These are phyloP conservation scores for Tympanopsis confertula DNA, from an alignment of 2,329 filamentous ascomycete species.

Conservation along the genomic window DNA sequence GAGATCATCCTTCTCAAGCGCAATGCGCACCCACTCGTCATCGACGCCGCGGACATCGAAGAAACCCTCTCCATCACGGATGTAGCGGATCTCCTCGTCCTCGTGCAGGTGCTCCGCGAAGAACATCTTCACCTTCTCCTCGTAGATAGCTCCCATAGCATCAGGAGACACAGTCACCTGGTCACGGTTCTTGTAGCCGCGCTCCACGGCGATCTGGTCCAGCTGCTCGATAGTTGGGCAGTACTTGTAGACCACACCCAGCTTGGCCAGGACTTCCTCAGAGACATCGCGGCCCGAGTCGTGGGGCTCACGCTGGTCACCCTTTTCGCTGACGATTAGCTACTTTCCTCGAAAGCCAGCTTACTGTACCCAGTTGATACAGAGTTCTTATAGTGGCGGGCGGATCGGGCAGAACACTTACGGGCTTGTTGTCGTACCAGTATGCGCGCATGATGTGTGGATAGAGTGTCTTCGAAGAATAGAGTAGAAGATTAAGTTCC, in stretches of 20 bases:
- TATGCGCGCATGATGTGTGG: conserved; percentile 40
- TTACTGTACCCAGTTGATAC: too few species aligned
- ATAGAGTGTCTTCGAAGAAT: conserved; percentile 1
- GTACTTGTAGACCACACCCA: conserved; percentile 73
- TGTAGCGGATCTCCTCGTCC: conserved; percentile 96
- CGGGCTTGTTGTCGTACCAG: conserved; percentile 41
- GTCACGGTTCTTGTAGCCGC: conserved; percentile 89
- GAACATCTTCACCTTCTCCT: conserved; percentile 86
- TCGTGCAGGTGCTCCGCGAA: conserved; percentile 95
- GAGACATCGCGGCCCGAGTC: conserved; percentile 66
- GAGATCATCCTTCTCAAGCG: conserved; percentile 70
- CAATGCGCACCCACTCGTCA: conserved; percentile 83
- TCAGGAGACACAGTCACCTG: conserved; percentile 79
- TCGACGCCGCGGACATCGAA: conserved; percentile 79
- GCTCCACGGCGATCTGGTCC: conserved; percentile 60
- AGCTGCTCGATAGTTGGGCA: conserved; percentile 56
- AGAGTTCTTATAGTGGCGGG: neutral
- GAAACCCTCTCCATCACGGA: conserved; percentile 76
- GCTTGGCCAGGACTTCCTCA: conserved; percentile 50
- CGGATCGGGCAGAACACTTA: conserved; percentile 17
- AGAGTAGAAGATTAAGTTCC: neutral
- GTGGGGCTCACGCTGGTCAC: conserved; percentile 85
- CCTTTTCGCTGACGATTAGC: conserved; percentile 34
- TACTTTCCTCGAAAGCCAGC: neutral
- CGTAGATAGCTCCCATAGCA: conserved; percentile 77